phyloP scores from a whole-genome alignment of 306 rosid genomes.

The Rosa lucieae region DNA sequence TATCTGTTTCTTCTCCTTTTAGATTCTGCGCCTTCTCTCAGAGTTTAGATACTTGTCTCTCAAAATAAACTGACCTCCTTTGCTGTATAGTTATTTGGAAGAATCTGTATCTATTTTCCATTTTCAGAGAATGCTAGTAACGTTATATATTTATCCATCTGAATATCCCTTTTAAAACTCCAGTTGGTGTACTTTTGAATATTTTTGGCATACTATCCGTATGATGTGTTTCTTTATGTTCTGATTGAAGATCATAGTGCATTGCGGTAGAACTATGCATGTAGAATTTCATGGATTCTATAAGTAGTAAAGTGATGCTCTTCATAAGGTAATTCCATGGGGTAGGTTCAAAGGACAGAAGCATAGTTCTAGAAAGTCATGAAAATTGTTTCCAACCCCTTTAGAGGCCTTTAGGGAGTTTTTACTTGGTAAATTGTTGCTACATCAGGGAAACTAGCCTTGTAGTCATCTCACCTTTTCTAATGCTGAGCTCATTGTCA shows the following conservation, averaged over 20 bases:
- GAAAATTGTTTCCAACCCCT: not conserved
- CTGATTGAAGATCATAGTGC: not conserved
- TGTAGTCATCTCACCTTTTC: not conserved
- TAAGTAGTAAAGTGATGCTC: not conserved
- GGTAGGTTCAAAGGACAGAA: too few species aligned
- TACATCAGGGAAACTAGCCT: not conserved
- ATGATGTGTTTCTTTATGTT: not conserved
- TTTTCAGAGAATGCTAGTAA: slow-evolving; percentile 28
- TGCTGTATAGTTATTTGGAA: slow-evolving; percentile 55
- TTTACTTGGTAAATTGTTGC: too few species aligned
- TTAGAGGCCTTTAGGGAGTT: not conserved
- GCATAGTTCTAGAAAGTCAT: not conserved
- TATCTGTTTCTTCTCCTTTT: slow-evolving; percentile 30
- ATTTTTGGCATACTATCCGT: not conserved
- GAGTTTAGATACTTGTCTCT: slow-evolving; percentile 34
- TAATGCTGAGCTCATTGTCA: not conserved
- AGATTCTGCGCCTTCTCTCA: slow-evolving; percentile 25
- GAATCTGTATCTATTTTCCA: slow-evolving; percentile 23
- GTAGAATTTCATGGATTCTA: slow-evolving; percentile 1
- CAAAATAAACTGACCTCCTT: slow-evolving; percentile 34
- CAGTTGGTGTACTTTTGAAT: not conserved
- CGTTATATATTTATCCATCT: slow-evolving; percentile 14
- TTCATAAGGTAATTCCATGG: not conserved
- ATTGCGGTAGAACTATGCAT: not conserved
- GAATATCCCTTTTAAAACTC: not conserved